Evolutionary conservation across 805 yeast species (phyloP).

Genomic region (Saccharomycopsis vini): DNA sequence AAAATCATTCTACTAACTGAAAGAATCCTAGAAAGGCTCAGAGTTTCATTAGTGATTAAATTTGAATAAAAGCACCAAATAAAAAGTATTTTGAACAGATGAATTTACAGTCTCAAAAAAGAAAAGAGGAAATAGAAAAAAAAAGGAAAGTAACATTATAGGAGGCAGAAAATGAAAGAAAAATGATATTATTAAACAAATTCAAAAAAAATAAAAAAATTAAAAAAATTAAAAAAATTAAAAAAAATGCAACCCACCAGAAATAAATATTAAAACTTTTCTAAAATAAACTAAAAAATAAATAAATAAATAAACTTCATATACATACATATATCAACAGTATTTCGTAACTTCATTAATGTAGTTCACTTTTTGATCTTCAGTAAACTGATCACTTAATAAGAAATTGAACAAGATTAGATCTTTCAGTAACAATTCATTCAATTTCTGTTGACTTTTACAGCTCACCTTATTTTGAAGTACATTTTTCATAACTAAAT

Average conservation of each 20-base stretch:
- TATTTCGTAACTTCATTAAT: constrained; percentile 6
- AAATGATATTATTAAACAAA: too few species aligned
- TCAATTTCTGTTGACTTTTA: constrained; percentile 7
- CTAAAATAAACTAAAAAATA: too few species aligned
- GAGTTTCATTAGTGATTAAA: too few species aligned
- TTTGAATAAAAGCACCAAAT: too few species aligned
- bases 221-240: not conserved
- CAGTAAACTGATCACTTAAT: constrained; percentile 4
- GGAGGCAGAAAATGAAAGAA: too few species aligned
- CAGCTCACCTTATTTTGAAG: constrained; percentile 5
- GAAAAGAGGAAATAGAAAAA: too few species aligned
- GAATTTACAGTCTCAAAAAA: too few species aligned
- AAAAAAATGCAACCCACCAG: not conserved
- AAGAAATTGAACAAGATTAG: constrained; percentile 13
- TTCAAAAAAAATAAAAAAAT: not conserved
- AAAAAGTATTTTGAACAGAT: too few species aligned
- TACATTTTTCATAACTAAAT: constrained; percentile 14
- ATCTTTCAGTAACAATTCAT: constrained; percentile 8
- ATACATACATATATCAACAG: not conserved
- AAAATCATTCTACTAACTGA: too few species aligned
- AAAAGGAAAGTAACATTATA: too few species aligned
- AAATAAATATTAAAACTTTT: too few species aligned
- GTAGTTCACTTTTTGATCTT: constrained; percentile 6
- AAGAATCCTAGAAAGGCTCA: too few species aligned
- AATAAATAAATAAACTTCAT: not conserved